phyloP scores from a whole-genome alignment of 805 yeast species.

The Ogataea ramenticola region DNA sequence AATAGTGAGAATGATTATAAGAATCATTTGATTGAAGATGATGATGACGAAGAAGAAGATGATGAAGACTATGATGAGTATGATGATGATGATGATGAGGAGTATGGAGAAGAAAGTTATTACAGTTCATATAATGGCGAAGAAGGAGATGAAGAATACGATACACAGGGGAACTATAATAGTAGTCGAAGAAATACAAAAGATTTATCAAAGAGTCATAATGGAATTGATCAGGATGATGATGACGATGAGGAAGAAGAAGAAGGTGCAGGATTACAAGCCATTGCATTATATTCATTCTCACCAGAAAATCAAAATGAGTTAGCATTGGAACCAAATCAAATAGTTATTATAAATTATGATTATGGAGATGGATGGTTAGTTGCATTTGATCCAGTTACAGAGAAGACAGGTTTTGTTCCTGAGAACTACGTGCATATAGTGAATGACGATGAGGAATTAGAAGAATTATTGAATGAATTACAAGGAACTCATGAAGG shows the following conservation, averaged over 20 bases:
- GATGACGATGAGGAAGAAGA: slow-evolving; percentile 8
- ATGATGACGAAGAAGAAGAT: slow-evolving; percentile 5
- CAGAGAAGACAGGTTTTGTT: slow-evolving; percentile 83
- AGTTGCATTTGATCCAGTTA: slow-evolving; percentile 74
- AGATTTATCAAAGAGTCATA: background rate
- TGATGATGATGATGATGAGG: slow-evolving; percentile 17
- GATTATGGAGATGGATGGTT: slow-evolving; percentile 99
- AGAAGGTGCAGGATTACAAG: slow-evolving; percentile 29
- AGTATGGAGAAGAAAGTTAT: slow-evolving; percentile 6
- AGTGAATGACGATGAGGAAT: slow-evolving; percentile 25
- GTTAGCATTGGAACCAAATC: slow-evolving; percentile 70
- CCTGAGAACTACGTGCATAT: slow-evolving; percentile 90
- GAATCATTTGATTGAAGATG: background rate
- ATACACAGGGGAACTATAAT: background rate
- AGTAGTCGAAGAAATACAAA: too few species aligned
- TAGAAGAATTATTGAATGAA: slow-evolving; percentile 4
- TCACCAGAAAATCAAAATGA: slow-evolving; percentile 94
- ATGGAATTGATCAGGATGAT: background rate
- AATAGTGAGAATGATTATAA: slow-evolving; percentile 3
- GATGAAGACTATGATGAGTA: slow-evolving; percentile 10
- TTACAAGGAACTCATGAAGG: slow-evolving; percentile 26
- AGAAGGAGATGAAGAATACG: slow-evolving; percentile 6
- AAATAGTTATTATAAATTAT: slow-evolving; percentile 75
- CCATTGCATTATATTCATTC: slow-evolving; percentile 85
- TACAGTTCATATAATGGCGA: slow-evolving; percentile 4